A percentile compares a stretch with the other conserved stretches of the same genome.
Evolutionary conservation across 148 eudicot species (phyloP).

Genomic region (Spergularia marina): DNA sequence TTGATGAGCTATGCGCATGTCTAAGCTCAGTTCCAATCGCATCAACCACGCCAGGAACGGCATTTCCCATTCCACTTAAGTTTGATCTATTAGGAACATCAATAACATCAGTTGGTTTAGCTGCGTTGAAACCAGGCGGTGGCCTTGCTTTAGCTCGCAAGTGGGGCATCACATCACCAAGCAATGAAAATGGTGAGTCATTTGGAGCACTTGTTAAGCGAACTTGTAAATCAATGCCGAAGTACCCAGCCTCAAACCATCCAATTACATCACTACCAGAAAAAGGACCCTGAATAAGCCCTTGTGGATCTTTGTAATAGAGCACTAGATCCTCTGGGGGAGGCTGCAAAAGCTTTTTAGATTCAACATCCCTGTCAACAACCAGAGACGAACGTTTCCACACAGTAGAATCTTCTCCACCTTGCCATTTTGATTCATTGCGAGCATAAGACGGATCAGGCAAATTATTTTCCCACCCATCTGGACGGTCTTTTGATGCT

Average conservation of each 20-base stretch:
- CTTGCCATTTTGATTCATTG: conserved; percentile 40
- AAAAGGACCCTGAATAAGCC: conserved; percentile 93
- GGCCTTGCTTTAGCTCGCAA: conserved; percentile 81
- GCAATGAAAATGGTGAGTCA: conserved; percentile 56
- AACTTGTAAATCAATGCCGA: conserved; percentile 84
- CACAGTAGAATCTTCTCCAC: conserved; percentile 39
- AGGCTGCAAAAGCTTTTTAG: conserved; percentile 41
- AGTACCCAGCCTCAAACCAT: conserved; percentile 97
- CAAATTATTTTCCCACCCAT: conserved; percentile 34
- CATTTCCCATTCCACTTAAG: conserved; percentile 46
- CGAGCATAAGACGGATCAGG: conserved; percentile 35
- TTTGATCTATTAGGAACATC: conserved; percentile 45
- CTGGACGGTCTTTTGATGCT: conserved; percentile 38
- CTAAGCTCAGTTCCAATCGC: conserved; percentile 43
- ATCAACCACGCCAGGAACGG: conserved; percentile 43
- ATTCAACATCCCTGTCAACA: conserved; percentile 53
- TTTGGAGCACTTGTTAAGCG: conserved; percentile 65
- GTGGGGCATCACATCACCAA: conserved; percentile 99
- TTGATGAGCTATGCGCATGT: conserved; percentile 42
- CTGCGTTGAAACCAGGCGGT: conserved; percentile 79
- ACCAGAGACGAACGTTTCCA: conserved; percentile 48
- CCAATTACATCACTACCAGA: conserved; percentile 85
- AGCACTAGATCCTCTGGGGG: conserved; percentile 87
- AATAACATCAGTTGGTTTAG: conserved; percentile 51
- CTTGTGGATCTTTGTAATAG: conserved; percentile 86